Evolutionary conservation across 2,329 filamentous ascomycete species (phyloP).

Genomic region (Biscogniauxia sp.): DNA sequence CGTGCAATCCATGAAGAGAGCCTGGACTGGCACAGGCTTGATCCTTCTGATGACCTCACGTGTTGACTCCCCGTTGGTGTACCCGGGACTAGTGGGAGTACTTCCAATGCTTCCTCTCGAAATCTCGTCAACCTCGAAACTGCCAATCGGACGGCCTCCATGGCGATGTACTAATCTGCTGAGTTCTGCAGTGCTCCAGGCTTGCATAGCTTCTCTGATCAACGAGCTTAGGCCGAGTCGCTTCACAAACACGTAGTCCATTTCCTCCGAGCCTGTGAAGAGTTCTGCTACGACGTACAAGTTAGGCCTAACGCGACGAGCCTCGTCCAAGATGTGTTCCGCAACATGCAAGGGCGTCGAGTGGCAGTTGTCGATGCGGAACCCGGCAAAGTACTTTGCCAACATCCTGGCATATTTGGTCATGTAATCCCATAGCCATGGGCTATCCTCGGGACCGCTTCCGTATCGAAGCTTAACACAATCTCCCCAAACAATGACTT

Average conservation of each 20-base stretch:
- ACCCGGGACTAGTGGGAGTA: slow-evolving; percentile 29
- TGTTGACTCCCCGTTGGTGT: slow-evolving; percentile 36
- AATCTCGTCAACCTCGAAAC: slow-evolving; percentile 91
- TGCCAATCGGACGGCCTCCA: slow-evolving; percentile 90
- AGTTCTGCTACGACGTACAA: slow-evolving; percentile 92
- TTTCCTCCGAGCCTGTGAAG: slow-evolving; percentile 92
- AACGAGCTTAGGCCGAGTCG: slow-evolving; percentile 85
- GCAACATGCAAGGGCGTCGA: slow-evolving; percentile 94
- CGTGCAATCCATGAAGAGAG: slow-evolving; percentile 98
- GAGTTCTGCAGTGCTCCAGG: slow-evolving; percentile 91
- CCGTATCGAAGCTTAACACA: slow-evolving; percentile 97
- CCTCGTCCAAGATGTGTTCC: slow-evolving; percentile 91
- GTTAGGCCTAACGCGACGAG: slow-evolving; percentile 82
- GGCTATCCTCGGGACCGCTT: slow-evolving; percentile 74
- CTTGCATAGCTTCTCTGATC: slow-evolving; percentile 97
- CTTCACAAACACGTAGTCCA: slow-evolving; percentile 95
- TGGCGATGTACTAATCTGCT: slow-evolving; percentile 91
- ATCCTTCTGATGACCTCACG: slow-evolving; percentile 75
- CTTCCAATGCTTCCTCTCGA: slow-evolving; percentile 49
- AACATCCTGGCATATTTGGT: slow-evolving; percentile 85
- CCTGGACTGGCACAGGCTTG: slow-evolving; percentile 84
- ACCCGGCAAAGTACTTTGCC: slow-evolving; percentile 91
- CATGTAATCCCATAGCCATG: slow-evolving; percentile 96
- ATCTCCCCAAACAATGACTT: slow-evolving; percentile 98
- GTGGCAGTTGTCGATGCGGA: slow-evolving; percentile 97